These are phyloP conservation scores for Colletotrichum sp. DNA, from an alignment of 2,329 filamentous ascomycete species.

Conservation along the genomic window DNA sequence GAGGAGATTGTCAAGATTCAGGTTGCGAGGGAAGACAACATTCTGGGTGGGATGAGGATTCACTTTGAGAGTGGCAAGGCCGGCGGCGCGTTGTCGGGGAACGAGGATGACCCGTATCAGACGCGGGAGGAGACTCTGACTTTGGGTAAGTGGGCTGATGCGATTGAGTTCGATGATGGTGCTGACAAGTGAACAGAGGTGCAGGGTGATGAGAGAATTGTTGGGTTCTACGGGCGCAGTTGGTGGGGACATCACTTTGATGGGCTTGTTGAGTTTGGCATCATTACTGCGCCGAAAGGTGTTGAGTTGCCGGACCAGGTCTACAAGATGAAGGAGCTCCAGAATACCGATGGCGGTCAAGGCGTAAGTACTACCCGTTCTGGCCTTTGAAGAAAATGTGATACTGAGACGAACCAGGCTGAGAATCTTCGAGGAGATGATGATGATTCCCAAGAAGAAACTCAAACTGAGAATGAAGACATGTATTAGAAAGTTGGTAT, in stretches of 20 bases:
- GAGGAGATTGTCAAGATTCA: slow-evolving; percentile 34
- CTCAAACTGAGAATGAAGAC: not conserved
- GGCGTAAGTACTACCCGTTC: not conserved
- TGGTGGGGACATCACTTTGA: slow-evolving; percentile 19
- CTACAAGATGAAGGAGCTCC: slow-evolving; percentile 47
- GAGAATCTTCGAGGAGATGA: not conserved
- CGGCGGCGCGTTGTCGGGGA: slow-evolving; percentile 22
- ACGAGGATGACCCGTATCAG: not conserved
- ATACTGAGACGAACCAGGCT: not conserved
- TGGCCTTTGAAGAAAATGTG: accelerated
- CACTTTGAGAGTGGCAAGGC: slow-evolving; percentile 24
- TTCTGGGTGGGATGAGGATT: slow-evolving; percentile 27
- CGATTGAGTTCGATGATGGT: not conserved
- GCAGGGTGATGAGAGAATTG: slow-evolving; percentile 39
- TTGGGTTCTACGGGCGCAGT: slow-evolving; percentile 51
- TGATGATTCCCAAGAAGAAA: not conserved
- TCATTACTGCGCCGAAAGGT: slow-evolving; percentile 46
- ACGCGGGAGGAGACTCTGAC: slow-evolving; percentile 17
- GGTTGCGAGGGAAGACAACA: slow-evolving; percentile 23
- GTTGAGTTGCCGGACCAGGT: slow-evolving; percentile 42
- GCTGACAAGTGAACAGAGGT: slow-evolving; percentile 31
- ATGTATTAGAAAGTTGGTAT: not conserved
- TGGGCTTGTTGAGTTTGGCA: slow-evolving; percentile 47
- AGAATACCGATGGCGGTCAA: slow-evolving; percentile 31
- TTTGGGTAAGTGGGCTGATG: slow-evolving; percentile 13